These are phyloP conservation scores for Strobilomyces echinocephalus DNA, from an alignment of 768 basidiomycete genomes.

Conservation along the genomic window DNA sequence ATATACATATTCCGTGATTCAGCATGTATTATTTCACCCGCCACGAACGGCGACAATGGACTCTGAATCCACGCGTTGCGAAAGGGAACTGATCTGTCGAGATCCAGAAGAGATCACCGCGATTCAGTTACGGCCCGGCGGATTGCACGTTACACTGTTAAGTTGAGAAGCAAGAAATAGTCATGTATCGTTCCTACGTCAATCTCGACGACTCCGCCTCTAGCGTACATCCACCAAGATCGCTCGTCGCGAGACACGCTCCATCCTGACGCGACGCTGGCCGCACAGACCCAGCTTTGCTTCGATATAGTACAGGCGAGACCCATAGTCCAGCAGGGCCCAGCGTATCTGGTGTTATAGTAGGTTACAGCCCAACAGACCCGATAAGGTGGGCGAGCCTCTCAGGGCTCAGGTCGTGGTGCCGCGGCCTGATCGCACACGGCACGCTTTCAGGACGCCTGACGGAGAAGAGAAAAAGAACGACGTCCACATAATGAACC, in stretches of 20 bases:
- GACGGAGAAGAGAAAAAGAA: neutral
- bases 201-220: neutral
- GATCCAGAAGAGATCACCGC: too few species aligned
- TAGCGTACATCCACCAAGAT: neutral
- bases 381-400: conserved; percentile 11
- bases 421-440: conserved; percentile 10
- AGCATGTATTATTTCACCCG: conserved; percentile 20
- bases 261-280: neutral
- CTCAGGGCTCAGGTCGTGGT: conserved; percentile 4
- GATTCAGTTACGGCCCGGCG: too few species aligned
- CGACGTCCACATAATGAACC: too few species aligned
- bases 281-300: neutral
- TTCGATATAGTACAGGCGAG: neutral
- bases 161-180: too few species aligned
- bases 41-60: conserved; percentile 3
- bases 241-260: neutral
- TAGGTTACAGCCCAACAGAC: conserved; percentile 2
- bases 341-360: neutral
- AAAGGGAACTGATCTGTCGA: neutral
- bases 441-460: conserved; percentile 14
- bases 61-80: neutral
- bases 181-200: too few species aligned
- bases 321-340: neutral
- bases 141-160: too few species aligned
- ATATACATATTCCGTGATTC: conserved; percentile 8